Evolutionary conservation across 1,284 basidiomycete species (phyloP).

Genomic region (Cutaneotrichosporon mucoides): DNA sequence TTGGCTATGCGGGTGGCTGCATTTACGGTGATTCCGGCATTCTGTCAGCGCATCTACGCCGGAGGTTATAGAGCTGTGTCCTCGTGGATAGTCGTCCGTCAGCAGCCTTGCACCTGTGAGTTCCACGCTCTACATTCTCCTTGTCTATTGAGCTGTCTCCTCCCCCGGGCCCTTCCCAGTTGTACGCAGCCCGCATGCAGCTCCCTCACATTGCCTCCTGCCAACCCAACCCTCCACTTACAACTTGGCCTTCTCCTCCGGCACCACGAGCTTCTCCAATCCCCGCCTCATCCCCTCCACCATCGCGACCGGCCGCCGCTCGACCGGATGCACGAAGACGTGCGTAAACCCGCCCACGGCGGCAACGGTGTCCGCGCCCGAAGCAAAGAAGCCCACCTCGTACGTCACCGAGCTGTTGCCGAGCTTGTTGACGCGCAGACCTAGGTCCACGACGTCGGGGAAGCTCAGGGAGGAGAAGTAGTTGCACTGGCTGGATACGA

Average conservation of each 20-base stretch:
- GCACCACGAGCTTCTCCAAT: constrained; percentile 2
- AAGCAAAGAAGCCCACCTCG: constrained; percentile 16
- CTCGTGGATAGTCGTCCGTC: too few species aligned
- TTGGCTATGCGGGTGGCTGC: too few species aligned
- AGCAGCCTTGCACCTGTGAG: too few species aligned
- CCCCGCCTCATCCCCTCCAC: constrained; percentile 11
- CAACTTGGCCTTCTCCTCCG: not conserved
- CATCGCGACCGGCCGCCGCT: constrained; percentile 16
- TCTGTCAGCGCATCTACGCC: too few species aligned
- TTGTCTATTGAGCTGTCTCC: too few species aligned
- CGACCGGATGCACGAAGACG: constrained; percentile 17
- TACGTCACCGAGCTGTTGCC: constrained; percentile 19
- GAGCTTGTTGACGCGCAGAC: constrained; percentile 17
- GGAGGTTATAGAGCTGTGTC: too few species aligned
- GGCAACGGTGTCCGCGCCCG: constrained; percentile 5
- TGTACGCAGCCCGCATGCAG: too few species aligned
- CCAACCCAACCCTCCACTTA: not conserved
- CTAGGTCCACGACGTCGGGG: constrained; percentile 18
- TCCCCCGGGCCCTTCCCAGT: too few species aligned
- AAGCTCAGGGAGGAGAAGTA: constrained; percentile 17
- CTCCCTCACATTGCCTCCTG: not conserved
- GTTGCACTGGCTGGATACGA: constrained; percentile 17
- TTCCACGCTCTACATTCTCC: too few species aligned
- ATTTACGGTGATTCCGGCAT: too few species aligned
- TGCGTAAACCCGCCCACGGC: constrained; percentile 21